Evolutionary conservation across 1,139 yeast species (phyloP).

Genomic region (Waltiozyma sp.): DNA sequence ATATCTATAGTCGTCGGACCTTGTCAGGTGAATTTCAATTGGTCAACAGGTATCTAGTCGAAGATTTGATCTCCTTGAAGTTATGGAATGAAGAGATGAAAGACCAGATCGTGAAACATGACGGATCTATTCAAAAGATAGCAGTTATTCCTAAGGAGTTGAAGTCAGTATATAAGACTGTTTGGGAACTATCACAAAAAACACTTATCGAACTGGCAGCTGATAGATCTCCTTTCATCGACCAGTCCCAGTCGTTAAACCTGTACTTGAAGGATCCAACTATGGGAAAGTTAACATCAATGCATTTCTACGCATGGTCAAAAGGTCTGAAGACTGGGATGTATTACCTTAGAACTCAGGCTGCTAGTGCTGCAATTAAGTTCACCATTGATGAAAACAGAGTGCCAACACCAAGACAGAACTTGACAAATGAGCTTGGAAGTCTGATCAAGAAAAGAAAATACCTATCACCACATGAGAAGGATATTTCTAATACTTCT

Average conservation of each 20-base stretch:
- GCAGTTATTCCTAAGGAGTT: slow-evolving; percentile 67
- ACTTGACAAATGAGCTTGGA: neutral
- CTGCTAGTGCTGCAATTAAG: slow-evolving; percentile 90
- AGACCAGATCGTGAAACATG: slow-evolving; percentile 63
- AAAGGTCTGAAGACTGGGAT: slow-evolving; percentile 96
- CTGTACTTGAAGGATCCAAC: slow-evolving; percentile 81
- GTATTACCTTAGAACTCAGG: slow-evolving; percentile 95
- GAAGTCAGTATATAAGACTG: slow-evolving; percentile 78
- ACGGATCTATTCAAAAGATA: slow-evolving; percentile 80
- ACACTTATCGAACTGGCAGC: slow-evolving; percentile 88
- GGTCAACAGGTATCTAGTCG: slow-evolving; percentile 72
- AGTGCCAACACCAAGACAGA: neutral
- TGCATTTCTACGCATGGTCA: slow-evolving; percentile 98
- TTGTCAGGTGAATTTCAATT: slow-evolving; percentile 84
- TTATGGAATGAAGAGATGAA: slow-evolving; percentile 77
- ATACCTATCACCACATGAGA: neutral
- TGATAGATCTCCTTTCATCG: slow-evolving; percentile 85
- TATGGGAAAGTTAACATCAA: slow-evolving; percentile 86
- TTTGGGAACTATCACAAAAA: slow-evolving; percentile 93
- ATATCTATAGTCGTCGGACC: slow-evolving; percentile 78
- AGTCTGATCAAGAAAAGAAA: neutral
- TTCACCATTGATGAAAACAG: slow-evolving; percentile 26
- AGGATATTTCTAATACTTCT: neutral
- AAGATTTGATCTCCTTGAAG: slow-evolving; percentile 74
- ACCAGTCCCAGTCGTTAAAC: slow-evolving; percentile 92